These are phyloP conservation scores for Cyberlindnera xylosilytica DNA, from an alignment of 805 yeast species.

Conservation along the genomic window DNA sequence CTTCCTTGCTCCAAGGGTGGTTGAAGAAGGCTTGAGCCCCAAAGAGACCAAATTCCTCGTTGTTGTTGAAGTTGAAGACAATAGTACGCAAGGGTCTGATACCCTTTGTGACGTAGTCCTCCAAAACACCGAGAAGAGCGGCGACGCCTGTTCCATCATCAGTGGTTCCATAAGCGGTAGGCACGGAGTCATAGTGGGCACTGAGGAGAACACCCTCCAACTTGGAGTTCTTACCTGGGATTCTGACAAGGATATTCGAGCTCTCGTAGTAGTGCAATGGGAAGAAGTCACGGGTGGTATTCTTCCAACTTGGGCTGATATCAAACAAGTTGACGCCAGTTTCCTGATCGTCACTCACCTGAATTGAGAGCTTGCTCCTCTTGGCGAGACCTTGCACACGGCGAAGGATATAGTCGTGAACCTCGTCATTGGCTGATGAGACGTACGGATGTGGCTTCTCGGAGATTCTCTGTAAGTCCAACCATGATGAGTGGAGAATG, in stretches of 20 bases:
- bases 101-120: slow-evolving; percentile 37
- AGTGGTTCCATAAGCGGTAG: slow-evolving; percentile 82
- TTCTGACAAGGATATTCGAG: slow-evolving; percentile 71
- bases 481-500: slow-evolving; percentile 52
- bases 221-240: slow-evolving; percentile 57
- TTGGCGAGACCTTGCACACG: slow-evolving; percentile 38
- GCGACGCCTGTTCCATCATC: slow-evolving; percentile 93
- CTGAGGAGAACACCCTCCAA: slow-evolving; percentile 71
- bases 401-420: slow-evolving; percentile 60
- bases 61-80: slow-evolving; percentile 81
- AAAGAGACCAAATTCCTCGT: slow-evolving; percentile 83
- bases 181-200: slow-evolving; percentile 89
- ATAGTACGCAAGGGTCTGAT: slow-evolving; percentile 67
- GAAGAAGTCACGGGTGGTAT: slow-evolving; percentile 32
- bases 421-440: slow-evolving; percentile 70
- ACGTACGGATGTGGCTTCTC: slow-evolving; percentile 71
- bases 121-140: slow-evolving; percentile 67
- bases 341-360: slow-evolving; percentile 36
- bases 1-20: slow-evolving; percentile 68
- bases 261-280: slow-evolving; percentile 76
- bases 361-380: slow-evolving; percentile 24
- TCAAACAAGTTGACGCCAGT: slow-evolving; percentile 42
- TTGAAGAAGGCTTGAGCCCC: slow-evolving; percentile 75
- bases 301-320: slow-evolving; percentile 47
- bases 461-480: slow-evolving; percentile 68